These are phyloP conservation scores for Fusarium globosum DNA, from an alignment of 2,329 filamentous ascomycete species.

Conservation along the genomic window DNA sequence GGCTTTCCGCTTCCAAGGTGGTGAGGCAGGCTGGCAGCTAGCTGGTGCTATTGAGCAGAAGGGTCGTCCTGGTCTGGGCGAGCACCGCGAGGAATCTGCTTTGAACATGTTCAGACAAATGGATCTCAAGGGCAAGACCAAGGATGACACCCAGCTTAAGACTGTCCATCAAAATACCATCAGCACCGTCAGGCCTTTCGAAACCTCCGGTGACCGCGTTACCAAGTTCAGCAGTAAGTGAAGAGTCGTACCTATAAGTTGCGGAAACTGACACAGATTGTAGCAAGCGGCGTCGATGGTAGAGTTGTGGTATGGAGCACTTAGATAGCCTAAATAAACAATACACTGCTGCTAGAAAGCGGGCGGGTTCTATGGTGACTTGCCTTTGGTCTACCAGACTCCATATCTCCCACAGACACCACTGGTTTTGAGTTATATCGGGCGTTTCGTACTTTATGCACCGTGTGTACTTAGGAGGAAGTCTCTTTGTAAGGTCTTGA, in stretches of 20 bases:
- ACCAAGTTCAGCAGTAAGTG: conserved; percentile 88
- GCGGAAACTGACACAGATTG: conserved; percentile 42
- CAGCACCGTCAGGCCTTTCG: conserved; percentile 82
- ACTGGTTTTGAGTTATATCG: not conserved
- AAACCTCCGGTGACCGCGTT: conserved; percentile 72
- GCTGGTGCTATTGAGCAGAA: conserved; percentile 84
- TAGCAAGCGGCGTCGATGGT: conserved; percentile 85
- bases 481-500: not conserved
- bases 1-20: conserved; percentile 88
- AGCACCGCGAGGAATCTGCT: conserved; percentile 85
- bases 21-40: conserved; percentile 83
- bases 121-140: conserved; percentile 94
- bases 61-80: conserved; percentile 68
- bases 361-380: not conserved
- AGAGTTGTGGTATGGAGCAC: conserved; percentile 82
- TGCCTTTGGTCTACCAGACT: not conserved
- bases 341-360: conserved; percentile 2
- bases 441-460: not conserved
- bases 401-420: not conserved
- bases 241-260: not conserved
- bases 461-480: too few relatives aligned
- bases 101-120: conserved; percentile 99
- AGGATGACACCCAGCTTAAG: conserved; percentile 93
- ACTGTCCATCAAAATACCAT: conserved; percentile 98
- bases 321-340: conserved; percentile 53